Evolutionary conservation across 2,329 filamentous ascomycete genomes (phyloP).

Genomic region (Trematosphaeria pertusa): DNA sequence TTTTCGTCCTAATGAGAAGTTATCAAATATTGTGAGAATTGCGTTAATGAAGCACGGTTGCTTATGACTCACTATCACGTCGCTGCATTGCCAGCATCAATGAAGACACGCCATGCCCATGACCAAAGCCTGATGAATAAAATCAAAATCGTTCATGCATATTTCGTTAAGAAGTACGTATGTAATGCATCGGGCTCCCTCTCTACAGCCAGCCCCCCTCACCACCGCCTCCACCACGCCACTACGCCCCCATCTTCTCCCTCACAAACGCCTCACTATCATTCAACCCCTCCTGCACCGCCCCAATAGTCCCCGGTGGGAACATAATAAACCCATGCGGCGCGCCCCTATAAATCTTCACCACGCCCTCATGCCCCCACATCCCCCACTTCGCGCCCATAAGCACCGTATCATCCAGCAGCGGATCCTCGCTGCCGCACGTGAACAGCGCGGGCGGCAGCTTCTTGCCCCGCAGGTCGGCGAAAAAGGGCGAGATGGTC

Average conservation of each 20-base stretch:
- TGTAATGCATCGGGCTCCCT: no score
- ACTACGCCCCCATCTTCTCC: slow-evolving; percentile 36
- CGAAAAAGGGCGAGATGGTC: slow-evolving; percentile 59
- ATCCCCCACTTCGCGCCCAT: slow-evolving; percentile 64
- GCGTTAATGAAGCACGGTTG: no score
- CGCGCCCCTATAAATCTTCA: slow-evolving; percentile 63
- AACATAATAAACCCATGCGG: slow-evolving; percentile 61
- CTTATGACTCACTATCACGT: no score
- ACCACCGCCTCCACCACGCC: no score
- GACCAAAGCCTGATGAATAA: no score
- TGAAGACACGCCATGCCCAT: no score
- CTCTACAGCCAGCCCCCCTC: no score
- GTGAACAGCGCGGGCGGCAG: slow-evolving; percentile 63
- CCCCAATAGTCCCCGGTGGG: slow-evolving; percentile 43
- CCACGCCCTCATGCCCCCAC: slow-evolving; percentile 57
- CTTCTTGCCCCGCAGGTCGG: slow-evolving; percentile 46
- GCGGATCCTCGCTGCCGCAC: slow-evolving; percentile 61
- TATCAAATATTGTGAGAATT: no score
- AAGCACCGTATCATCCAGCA: slow-evolving; percentile 60
- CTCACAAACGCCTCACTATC: slow-evolving; percentile 51
- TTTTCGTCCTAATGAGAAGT: no score
- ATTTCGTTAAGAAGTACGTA: no score
- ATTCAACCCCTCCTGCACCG: slow-evolving; percentile 47
- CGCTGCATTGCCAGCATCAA: no score
- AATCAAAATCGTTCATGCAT: no score